Evolutionary conservation across 176 grass and related monocot species (phyloP).

Genomic region (Bothriochloa decipiens): DNA sequence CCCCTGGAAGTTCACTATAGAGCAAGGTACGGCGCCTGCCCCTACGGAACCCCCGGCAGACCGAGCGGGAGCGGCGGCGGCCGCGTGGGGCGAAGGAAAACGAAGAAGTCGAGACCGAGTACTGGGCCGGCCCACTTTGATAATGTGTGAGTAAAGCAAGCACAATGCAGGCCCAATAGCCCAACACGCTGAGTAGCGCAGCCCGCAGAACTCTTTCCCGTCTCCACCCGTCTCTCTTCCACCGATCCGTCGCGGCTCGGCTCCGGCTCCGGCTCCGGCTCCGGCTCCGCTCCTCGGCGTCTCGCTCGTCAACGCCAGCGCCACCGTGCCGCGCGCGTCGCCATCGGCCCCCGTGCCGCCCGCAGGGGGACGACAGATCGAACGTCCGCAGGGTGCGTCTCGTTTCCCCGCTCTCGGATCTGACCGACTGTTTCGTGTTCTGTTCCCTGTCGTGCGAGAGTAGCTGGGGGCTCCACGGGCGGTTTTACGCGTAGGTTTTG

Average conservation of each 20-base stretch:
- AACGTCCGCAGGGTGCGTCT: not conserved
- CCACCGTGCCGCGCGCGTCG: not conserved
- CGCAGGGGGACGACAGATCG: not conserved
- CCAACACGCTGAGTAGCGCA: not conserved
- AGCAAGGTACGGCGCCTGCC: not conserved
- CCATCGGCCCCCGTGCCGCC: not conserved
- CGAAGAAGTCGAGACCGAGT: not conserved
- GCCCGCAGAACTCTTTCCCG: not conserved
- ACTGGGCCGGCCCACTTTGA: not conserved
- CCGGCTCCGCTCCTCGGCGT: not conserved
- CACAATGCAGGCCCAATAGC: not conserved
- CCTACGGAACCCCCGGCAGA: not conserved
- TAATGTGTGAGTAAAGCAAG: not conserved
- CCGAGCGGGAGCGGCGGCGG: not conserved
- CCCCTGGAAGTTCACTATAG: not conserved
- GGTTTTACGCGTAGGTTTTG: not conserved
- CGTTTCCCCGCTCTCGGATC: conserved; percentile 5
- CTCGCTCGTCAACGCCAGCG: not conserved
- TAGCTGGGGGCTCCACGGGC: not conserved
- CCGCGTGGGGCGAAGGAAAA: not conserved
- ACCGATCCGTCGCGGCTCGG: not conserved
- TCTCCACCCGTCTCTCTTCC: not conserved
- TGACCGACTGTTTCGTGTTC: not conserved
- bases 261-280: not conserved
- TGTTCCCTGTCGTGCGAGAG: not conserved